Conservation (phyloP, 345 rosid genomes). For the Noccaea caerulescens region DNA sequence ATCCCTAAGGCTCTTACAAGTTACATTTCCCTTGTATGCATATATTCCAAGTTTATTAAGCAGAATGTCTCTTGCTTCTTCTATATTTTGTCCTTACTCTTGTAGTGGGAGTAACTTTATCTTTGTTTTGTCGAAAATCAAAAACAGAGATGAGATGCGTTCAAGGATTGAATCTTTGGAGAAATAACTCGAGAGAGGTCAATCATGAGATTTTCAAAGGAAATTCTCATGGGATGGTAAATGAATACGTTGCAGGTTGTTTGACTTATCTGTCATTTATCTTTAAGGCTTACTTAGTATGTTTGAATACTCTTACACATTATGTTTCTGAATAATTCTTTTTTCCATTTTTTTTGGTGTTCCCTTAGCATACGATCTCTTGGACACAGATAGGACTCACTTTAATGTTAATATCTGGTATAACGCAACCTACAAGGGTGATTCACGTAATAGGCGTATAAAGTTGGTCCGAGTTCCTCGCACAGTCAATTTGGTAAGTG, state of each 20-base stretch:
- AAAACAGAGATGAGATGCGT: slow-evolving; percentile 32
- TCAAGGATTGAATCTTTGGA: slow-evolving; percentile 65
- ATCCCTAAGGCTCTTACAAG: too few species aligned
- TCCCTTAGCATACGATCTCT: slow-evolving; percentile 77
- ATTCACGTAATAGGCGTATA: slow-evolving; percentile 2
- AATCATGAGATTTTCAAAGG: slow-evolving; percentile 75
- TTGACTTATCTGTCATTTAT: slow-evolving; percentile 26
- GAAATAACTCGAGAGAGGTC: slow-evolving; percentile 63
- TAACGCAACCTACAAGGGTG: slow-evolving; percentile 63
- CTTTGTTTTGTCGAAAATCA: background rate
- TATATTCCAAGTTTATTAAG: background rate
- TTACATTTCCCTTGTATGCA: background rate
- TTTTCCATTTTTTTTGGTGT: slow-evolving; percentile 31
- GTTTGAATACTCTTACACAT: background rate
- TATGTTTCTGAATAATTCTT: slow-evolving; percentile 6
- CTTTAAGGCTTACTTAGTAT: background rate
- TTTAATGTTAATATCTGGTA: slow-evolving; percentile 82
- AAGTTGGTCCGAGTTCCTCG: slow-evolving; percentile 68
- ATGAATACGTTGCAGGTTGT: slow-evolving; percentile 74
- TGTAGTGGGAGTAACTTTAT: background rate
- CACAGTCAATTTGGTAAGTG: slow-evolving; percentile 72
- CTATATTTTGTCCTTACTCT: background rate
- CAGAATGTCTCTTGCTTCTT: background rate
- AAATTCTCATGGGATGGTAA: slow-evolving; percentile 54
- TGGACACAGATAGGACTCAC: slow-evolving; percentile 59